Evolutionary conservation across 169 alveolate species (phyloP).

Genomic region (Cryptosporidium felis): DNA sequence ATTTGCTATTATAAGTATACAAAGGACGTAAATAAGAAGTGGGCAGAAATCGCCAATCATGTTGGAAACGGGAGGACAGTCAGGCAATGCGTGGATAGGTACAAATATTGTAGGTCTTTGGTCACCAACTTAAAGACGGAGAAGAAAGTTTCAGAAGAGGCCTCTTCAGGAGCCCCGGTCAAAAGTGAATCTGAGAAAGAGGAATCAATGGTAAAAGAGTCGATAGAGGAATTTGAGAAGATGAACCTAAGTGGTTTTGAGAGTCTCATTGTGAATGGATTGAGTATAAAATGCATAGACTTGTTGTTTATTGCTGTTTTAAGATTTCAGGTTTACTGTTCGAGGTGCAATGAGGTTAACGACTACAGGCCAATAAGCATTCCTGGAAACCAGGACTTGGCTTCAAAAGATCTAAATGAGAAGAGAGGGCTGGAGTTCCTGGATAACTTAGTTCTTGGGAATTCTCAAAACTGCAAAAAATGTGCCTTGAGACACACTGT

Average conservation of each 20-base stretch:
- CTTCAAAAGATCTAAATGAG: not conserved
- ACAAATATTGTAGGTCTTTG: conserved; percentile 54
- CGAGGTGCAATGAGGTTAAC: conserved; percentile 37
- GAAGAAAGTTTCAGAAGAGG: not conserved
- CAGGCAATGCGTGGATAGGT: conserved; percentile 38
- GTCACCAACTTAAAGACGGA: not conserved
- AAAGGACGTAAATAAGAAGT: conserved; percentile 46
- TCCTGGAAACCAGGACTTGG: conserved; percentile 36
- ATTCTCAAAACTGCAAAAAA: conserved; percentile 45
- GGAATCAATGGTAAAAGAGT: not conserved
- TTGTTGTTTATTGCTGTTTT: conserved; percentile 9
- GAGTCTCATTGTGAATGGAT: not conserved
- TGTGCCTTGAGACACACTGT: conserved; percentile 33
- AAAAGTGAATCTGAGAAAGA: not conserved
- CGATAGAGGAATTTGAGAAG: not conserved
- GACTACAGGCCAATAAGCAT: conserved; percentile 58
- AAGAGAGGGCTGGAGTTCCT: not conserved
- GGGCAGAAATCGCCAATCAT: conserved; percentile 64
- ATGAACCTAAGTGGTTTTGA: conserved; percentile 8
- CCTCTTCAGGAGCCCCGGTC: not conserved
- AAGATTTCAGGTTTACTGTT: conserved; percentile 42
- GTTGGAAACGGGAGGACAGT: conserved; percentile 63
- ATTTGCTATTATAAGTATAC: conserved; percentile 61
- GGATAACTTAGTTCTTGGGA: conserved; percentile 46
- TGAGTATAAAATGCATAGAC: not conserved